Evolutionary conservation across 73 alveolate species (phyloP).

Genomic region (Uronychia setigera): DNA sequence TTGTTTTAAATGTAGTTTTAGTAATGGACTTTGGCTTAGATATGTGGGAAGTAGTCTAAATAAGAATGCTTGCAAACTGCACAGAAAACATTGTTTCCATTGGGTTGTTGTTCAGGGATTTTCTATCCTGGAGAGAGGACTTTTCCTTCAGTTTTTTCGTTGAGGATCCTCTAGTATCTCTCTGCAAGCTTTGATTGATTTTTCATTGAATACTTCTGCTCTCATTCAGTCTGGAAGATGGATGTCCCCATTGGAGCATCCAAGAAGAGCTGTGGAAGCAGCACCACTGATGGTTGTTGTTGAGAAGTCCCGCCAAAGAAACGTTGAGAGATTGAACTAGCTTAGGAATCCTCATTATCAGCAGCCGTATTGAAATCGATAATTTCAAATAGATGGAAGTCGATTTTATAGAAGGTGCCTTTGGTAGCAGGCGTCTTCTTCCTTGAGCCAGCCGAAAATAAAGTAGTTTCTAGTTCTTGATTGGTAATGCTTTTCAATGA

Average conservation of each 20-base stretch:
- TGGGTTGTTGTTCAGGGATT: neutral
- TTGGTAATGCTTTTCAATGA: neutral
- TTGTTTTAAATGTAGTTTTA: too few species aligned
- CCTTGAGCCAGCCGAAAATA: neutral
- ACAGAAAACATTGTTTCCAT: neutral
- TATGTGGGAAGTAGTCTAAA: too few species aligned
- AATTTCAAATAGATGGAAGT: neutral
- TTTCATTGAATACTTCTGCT: neutral
- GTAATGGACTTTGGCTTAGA: too few species aligned
- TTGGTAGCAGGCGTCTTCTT: neutral
- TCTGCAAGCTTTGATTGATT: neutral
- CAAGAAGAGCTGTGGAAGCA: too few species aligned
- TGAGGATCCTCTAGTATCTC: neutral
- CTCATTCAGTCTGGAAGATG: neutral
- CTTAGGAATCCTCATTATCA: too few species aligned
- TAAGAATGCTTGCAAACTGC: neutral
- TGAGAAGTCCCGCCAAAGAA: too few species aligned
- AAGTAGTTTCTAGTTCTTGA: neutral
- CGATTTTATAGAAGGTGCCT: neutral
- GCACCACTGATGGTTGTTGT: too few species aligned
- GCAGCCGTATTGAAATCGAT: neutral
- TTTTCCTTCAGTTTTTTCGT: neutral
- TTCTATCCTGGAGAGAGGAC: too few species aligned
- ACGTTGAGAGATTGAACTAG: neutral
- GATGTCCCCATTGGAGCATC: neutral